Evolutionary conservation across 2,329 filamentous ascomycete genomes (phyloP).

Genomic region (Penicillium sp.): DNA sequence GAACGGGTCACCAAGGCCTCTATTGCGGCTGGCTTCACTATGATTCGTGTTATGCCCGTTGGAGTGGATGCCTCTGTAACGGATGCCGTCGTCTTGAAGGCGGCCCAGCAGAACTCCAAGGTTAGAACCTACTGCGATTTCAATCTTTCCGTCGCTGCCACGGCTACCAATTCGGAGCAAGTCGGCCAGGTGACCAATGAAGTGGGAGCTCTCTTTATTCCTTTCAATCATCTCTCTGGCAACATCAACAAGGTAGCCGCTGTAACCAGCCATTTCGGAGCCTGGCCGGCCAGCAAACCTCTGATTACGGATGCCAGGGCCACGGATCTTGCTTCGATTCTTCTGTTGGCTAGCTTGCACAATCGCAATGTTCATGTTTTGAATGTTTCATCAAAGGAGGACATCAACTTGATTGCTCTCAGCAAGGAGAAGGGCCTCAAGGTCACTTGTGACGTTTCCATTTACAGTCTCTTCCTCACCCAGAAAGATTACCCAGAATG

Average conservation of each 20-base stretch:
- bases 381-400: constrained; percentile 75
- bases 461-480: constrained; percentile 73
- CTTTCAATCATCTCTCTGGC: constrained; percentile 74
- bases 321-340: constrained; percentile 74
- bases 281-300: constrained; percentile 73
- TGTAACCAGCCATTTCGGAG: constrained; percentile 72
- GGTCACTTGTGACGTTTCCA: constrained; percentile 77
- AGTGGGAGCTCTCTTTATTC: constrained; percentile 76
- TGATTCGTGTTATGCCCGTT: constrained; percentile 75
- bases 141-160: constrained; percentile 74
- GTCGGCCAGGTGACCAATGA: constrained; percentile 68
- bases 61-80: constrained; percentile 70
- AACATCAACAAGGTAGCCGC: constrained; percentile 81
- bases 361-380: constrained; percentile 75
- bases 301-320: constrained; percentile 78
- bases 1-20: constrained; percentile 68
- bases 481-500: constrained; percentile 67
- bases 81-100: constrained; percentile 65
- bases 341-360: constrained; percentile 73
- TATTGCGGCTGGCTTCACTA: constrained; percentile 70
- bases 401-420: constrained; percentile 71
- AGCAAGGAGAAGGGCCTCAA: constrained; percentile 78
- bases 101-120: constrained; percentile 68
- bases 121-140: constrained; percentile 68
- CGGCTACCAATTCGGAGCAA: constrained; percentile 68